These are phyloP conservation scores for Aspergillus sp. DNA, from an alignment of 2,329 filamentous ascomycete genomes.

Conservation along the genomic window DNA sequence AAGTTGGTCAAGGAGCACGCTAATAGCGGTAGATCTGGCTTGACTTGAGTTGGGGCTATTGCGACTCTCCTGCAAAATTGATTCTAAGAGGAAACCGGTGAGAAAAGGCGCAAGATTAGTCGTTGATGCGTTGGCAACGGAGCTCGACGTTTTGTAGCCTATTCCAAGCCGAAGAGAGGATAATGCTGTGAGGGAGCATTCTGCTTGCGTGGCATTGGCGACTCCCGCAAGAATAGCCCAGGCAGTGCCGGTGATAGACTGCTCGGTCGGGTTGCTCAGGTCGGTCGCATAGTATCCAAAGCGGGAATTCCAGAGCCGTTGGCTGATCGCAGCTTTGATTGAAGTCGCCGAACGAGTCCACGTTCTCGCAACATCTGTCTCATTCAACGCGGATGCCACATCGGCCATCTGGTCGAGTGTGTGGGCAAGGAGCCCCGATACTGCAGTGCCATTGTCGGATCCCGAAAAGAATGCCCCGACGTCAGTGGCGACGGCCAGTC, in stretches of 20 bases:
- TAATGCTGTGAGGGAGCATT: conserved; percentile 33
- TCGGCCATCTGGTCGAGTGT: conserved; percentile 15
- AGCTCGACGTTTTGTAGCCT: conserved; percentile 40
- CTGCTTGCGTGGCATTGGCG: conserved; percentile 33
- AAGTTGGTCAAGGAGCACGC: conserved; percentile 39
- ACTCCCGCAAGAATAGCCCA: conserved; percentile 20
- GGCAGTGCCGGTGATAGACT: conserved; percentile 10
- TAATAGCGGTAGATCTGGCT: conserved; percentile 24
- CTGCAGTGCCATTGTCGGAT: conserved; percentile 17
- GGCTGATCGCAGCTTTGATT: conserved; percentile 14
- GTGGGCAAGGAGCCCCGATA: conserved; percentile 15
- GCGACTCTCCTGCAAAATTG: conserved; percentile 29
- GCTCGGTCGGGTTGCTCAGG: conserved; percentile 4
- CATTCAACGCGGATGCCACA: conserved; percentile 11
- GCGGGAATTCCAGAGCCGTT: conserved; percentile 15
- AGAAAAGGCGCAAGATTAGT: conserved; percentile 50
- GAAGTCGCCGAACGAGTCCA: not conserved
- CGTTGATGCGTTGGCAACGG: conserved; percentile 18
- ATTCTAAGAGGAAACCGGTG: conserved; percentile 47
- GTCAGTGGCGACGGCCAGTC: not conserved
- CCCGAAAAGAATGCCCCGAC: conserved; percentile 23
- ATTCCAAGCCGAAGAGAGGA: conserved; percentile 33
- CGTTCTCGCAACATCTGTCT: conserved; percentile 1
- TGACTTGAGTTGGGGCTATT: conserved; percentile 16
- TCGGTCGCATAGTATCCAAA: conserved; percentile 11